Conservation (phyloP, 2,329 filamentous ascomycete genomes). For the Drechslerella dactyloides region DNA sequence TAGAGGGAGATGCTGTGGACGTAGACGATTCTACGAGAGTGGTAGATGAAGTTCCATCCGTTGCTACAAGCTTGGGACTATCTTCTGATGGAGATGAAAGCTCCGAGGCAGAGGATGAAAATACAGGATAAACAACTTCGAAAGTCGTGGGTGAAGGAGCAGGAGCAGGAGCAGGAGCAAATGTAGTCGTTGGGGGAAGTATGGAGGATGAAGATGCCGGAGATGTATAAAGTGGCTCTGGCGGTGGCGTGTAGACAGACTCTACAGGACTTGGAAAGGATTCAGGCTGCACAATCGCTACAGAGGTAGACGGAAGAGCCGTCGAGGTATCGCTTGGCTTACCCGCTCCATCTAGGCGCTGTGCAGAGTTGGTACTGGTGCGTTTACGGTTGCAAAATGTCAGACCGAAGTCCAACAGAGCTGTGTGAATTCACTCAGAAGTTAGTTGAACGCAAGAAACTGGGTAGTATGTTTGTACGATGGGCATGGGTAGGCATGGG, state of each 20-base stretch:
- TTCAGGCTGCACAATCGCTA: slow-evolving; percentile 10
- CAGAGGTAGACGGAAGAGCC: slow-evolving; percentile 12
- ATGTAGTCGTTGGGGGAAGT: background rate
- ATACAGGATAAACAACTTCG: background rate
- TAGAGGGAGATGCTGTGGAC: background rate
- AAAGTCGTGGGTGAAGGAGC: slow-evolving; percentile 1
- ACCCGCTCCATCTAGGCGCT: slow-evolving; percentile 17
- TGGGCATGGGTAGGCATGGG: background rate
- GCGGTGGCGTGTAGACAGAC: slow-evolving; percentile 5
- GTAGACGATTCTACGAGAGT: background rate
- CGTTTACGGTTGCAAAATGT: slow-evolving; percentile 24
- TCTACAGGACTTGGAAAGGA: slow-evolving; percentile 7
- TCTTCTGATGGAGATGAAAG: background rate
- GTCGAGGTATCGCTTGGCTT: slow-evolving; percentile 16
- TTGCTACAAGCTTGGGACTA: background rate
- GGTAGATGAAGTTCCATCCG: too few relatives aligned
- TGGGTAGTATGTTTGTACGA: too few relatives aligned
- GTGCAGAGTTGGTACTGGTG: slow-evolving; percentile 26
- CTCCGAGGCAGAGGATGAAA: background rate
- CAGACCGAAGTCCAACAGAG: slow-evolving; percentile 30
- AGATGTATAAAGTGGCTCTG: slow-evolving; percentile 5
- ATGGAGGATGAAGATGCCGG: background rate
- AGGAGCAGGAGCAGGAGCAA: background rate
- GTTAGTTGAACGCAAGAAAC: background rate
- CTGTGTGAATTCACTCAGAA: slow-evolving; percentile 7